Conservation (phyloP, 306 rosid species). For the Prunus dulcis region DNA sequence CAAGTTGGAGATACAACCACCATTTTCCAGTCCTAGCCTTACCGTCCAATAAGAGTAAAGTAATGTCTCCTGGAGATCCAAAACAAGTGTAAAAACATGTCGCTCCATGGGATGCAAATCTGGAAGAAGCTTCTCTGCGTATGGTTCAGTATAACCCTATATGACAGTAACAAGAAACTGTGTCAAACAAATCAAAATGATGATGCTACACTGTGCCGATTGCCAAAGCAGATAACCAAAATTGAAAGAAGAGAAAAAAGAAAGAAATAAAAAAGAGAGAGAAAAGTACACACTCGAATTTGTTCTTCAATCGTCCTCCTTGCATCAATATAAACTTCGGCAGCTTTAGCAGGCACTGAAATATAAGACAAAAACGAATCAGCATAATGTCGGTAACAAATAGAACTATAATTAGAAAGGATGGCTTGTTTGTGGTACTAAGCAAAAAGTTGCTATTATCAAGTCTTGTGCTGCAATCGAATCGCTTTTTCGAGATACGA, state of each 20-base stretch:
- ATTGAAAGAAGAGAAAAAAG: not conserved
- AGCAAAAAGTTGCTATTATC: not conserved
- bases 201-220: not conserved
- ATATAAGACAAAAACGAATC: conserved; percentile 27
- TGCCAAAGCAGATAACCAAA: conserved; percentile 14
- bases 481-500: too few relatives aligned
- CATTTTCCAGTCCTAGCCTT: conserved; percentile 32
- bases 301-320: conserved; percentile 82
- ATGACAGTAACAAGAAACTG: conserved; percentile 19
- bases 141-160: conserved; percentile 87
- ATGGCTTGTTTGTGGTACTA: not conserved
- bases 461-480: not conserved
- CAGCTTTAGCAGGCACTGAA: conserved; percentile 82
- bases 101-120: conserved; percentile 83
- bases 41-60: conserved; percentile 92
- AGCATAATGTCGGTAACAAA: not conserved
- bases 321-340: conserved; percentile 72
- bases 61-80: conserved; percentile 91
- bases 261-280: not conserved
- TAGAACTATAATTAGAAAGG: not conserved
- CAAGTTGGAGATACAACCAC: not conserved
- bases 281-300: conserved; percentile 46
- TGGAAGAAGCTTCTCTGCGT: conserved; percentile 93
- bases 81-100: conserved; percentile 88
- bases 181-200: conserved; percentile 15